phyloP scores from a whole-genome alignment of 768 basidiomycete species.

The Chalciporus piperatus region DNA sequence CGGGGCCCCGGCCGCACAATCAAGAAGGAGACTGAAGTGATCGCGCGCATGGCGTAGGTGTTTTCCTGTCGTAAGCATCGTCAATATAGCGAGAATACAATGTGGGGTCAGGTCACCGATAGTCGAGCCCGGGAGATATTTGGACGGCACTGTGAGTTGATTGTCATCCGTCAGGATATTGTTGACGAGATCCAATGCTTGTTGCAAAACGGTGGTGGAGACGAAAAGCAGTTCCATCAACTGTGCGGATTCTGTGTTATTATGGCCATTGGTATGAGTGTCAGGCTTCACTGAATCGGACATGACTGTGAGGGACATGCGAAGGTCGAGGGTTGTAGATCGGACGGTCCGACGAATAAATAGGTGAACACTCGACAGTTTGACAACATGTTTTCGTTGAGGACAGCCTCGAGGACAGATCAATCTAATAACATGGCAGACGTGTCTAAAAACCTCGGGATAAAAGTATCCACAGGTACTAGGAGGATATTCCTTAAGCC shows the following conservation, averaged over 20 bases:
- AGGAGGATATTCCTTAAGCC: slow-evolving; percentile 64
- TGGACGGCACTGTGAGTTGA: slow-evolving; percentile 67
- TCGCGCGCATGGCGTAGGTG: slow-evolving; percentile 84
- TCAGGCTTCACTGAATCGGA: slow-evolving; percentile 12
- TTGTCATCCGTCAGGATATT: slow-evolving; percentile 62
- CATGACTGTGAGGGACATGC: slow-evolving; percentile 22
- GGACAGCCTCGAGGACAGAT: slow-evolving; percentile 25
- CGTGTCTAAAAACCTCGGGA: not conserved
- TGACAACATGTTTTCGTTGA: slow-evolving; percentile 15
- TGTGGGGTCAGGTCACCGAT: slow-evolving; percentile 52
- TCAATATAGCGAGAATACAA: not conserved
- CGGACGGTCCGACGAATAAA: slow-evolving; percentile 7
- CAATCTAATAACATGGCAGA: slow-evolving; percentile 13
- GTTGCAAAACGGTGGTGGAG: slow-evolving; percentile 62
- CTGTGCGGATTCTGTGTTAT: slow-evolving; percentile 22
- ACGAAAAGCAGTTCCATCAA: slow-evolving; percentile 62
- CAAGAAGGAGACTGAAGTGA: slow-evolving; percentile 69
- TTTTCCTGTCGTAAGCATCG: slow-evolving; percentile 54
- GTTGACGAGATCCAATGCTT: slow-evolving; percentile 72
- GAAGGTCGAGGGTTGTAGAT: not conserved
- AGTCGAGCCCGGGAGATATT: slow-evolving; percentile 80
- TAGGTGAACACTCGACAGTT: slow-evolving; percentile 10
- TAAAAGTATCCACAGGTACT: slow-evolving; percentile 3
- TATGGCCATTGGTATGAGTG: slow-evolving; percentile 12
- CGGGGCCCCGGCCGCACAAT: slow-evolving; percentile 45